phyloP scores from a whole-genome alignment of 73 alveolate genomes.

The Chromera velia region DNA sequence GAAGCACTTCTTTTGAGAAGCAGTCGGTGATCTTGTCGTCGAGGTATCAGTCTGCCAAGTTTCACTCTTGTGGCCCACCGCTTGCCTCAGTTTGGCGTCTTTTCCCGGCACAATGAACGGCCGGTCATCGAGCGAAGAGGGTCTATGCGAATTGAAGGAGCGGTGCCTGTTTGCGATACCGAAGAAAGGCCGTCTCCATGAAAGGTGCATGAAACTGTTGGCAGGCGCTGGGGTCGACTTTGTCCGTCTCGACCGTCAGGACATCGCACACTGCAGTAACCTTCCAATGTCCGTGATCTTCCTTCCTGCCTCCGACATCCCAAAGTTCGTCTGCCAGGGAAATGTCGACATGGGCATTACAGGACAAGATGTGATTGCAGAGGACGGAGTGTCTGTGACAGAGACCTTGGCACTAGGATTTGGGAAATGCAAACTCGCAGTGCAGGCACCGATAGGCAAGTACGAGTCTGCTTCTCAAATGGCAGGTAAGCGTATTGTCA shows the following conservation, averaged over 20 bases:
- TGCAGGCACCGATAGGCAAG: background rate
- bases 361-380: background rate
- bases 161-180: background rate
- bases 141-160: no score
- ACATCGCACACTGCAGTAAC: background rate
- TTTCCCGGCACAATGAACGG: no score
- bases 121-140: no score
- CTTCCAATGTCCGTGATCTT: background rate
- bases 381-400: background rate
- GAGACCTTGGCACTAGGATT: background rate
- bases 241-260: background rate
- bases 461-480: background rate
- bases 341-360: constrained; percentile 3
- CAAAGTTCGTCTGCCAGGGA: background rate
- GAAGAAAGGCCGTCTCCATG: background rate
- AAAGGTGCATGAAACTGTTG: background rate
- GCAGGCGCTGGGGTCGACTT: background rate
- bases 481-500: background rate
- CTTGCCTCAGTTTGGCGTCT: no score
- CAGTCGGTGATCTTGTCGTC: no score
- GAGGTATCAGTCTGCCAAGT: no score
- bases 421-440: background rate
- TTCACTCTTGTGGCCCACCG: no score
- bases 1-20: no score
- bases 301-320: background rate